Percentiles rank a stretch among this genome's conserved stretches.
Evolutionary conservation across 2,329 filamentous ascomycete genomes (phyloP).

Genomic region (Septoria petroselini): DNA sequence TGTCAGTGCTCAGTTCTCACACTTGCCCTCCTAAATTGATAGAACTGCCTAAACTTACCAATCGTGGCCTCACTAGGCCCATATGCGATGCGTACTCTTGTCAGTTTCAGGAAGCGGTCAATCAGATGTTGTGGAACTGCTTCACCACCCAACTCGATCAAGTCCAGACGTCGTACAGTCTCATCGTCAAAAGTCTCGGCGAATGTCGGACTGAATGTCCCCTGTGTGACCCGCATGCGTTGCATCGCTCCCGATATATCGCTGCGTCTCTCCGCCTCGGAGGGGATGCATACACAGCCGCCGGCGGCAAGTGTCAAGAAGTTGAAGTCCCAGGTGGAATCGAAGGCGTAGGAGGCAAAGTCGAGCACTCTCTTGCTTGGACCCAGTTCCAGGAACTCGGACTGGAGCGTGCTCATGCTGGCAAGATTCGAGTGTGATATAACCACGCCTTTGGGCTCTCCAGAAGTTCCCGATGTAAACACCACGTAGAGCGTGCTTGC

Average conservation of each 20-base stretch:
- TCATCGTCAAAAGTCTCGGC: neutral
- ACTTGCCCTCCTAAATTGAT: too few species aligned
- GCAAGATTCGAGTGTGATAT: slow-evolving; percentile 15
- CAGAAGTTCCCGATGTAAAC: slow-evolving; percentile 23
- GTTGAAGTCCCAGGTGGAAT: slow-evolving; percentile 19
- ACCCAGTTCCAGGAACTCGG: slow-evolving; percentile 3
- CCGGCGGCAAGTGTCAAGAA: slow-evolving; percentile 21
- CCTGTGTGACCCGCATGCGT: slow-evolving; percentile 2
- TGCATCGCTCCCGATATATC: slow-evolving; percentile 38
- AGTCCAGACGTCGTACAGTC: neutral
- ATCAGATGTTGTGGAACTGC: slow-evolving; percentile 6
- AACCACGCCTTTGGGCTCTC: slow-evolving; percentile 21
- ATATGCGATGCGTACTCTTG: slow-evolving; percentile 1
- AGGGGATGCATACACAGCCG: slow-evolving; percentile 23
- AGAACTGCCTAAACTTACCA: neutral
- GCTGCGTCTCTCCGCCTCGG: slow-evolving; percentile 9
- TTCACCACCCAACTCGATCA: slow-evolving; percentile 11
- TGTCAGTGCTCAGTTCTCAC: neutral
- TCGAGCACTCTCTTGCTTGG: slow-evolving; percentile 19
- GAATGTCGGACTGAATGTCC: slow-evolving; percentile 4
- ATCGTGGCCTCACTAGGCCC: slow-evolving; percentile 2
- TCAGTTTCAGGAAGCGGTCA: slow-evolving; percentile 2
- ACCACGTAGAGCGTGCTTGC: slow-evolving; percentile 11
- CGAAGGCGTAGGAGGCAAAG: slow-evolving; percentile 21
- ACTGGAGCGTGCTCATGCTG: slow-evolving; percentile 8